Evolutionary conservation across 805 yeast genomes (phyloP).

Genomic region (Starmera amethionina): DNA sequence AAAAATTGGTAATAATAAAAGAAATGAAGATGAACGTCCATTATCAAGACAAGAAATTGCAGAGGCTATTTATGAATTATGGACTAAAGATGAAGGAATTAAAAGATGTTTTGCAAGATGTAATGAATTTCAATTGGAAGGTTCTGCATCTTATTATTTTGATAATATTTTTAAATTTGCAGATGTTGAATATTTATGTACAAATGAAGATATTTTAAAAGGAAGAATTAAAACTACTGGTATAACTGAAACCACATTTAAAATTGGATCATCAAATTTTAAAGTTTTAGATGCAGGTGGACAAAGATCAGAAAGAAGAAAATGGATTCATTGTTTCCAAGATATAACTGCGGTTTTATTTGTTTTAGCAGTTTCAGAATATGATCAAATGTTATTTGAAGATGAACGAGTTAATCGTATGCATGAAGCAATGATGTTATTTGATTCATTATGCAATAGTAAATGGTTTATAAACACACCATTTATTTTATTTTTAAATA

Average conservation of each 20-base stretch:
- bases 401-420: conserved; percentile 84
- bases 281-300: conserved; percentile 95
- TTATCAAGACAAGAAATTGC: conserved; percentile 49
- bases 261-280: conserved; percentile 54
- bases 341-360: conserved; percentile 81
- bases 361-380: conserved; percentile 85
- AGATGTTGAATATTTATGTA: conserved; percentile 53
- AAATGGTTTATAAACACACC: conserved; percentile 82
- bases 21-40: neutral
- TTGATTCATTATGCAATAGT: conserved; percentile 76
- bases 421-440: conserved; percentile 80
- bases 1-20: neutral
- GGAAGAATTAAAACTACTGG: conserved; percentile 96
- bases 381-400: conserved; percentile 85
- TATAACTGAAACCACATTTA: conserved; percentile 77
- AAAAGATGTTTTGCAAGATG: conserved; percentile 45
- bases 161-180: conserved; percentile 61
- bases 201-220: conserved; percentile 74
- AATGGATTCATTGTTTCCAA: conserved; percentile 94
- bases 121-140: conserved; percentile 78
- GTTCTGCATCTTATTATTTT: conserved; percentile 74
- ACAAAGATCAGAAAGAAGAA: conserved; percentile 80
- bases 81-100: conserved; percentile 67
- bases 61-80: conserved; percentile 53
- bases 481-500: conserved; percentile 81